Evolutionary conservation across 2,329 filamentous ascomycete species (phyloP), one percentile per base, ranked within the genome.

Genomic region (Penicillium italicum): DNA sequence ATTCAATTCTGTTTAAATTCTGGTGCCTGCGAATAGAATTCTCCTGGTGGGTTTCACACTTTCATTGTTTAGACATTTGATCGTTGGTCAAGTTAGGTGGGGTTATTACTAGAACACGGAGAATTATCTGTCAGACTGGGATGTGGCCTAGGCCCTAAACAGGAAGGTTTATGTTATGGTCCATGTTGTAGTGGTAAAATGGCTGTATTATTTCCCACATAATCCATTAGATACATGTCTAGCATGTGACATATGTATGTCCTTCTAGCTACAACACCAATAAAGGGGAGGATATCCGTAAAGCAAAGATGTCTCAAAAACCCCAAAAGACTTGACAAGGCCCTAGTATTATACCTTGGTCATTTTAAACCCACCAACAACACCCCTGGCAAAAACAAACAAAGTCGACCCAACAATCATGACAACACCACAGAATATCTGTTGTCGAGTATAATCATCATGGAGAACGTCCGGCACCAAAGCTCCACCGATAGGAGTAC

Each of bases 401-500:
- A 70, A 38, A 12, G 44, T 45, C 12, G 63, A 57, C 0, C 64
- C 67, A 8, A 56, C 60, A 18, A 62, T 46, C 66, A 70, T 69
- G 1, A 64, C 60, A 33, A 66, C 66, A 11, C 66, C 67, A 43
- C 64, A 62, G 40, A 70, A 70, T 10, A 69, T 28, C 52, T 69
- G 60, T 34, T 69, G 33, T 14, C 55, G 61, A 1, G 62, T 61
- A 50, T 69, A 70, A 36, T 60, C 65, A 2, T 59, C 66, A 20
- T 61, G 60, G 40, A 69, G 41, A 14, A 67, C 62, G 49, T 66
- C 60, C 2, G 65, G 62, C 7, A 68, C 61, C 45, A 69, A 47
- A 12, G 67, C 66, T 20, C 67, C 67, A 1, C 63, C 67, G 55
- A 69, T 69, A 2, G 67, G 67, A 5, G 64, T 67, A 6, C 66